Conservation (phyloP, 23 red algal genomes). For the Gracilaria gracilis region DNA sequence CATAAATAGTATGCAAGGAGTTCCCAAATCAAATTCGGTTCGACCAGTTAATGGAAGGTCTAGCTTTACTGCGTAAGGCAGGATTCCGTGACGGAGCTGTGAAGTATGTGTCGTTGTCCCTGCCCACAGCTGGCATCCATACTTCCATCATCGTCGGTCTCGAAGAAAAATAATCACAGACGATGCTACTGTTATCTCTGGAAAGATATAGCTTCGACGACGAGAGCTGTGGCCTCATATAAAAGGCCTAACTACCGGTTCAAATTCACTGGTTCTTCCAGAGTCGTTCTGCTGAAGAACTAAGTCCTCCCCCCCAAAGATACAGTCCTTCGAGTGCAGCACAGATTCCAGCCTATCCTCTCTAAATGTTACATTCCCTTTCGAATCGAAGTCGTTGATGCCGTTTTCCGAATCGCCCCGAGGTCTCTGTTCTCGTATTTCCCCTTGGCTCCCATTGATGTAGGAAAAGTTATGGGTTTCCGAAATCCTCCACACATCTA, state of each 20-base stretch:
- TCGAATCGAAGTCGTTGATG: too few relatives aligned
- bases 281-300: background rate
- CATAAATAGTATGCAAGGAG: background rate
- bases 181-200: background rate
- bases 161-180: background rate
- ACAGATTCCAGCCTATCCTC: background rate
- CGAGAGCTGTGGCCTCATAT: background rate
- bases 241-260: background rate
- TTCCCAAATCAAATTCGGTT: background rate
- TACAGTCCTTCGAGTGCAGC: background rate
- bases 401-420: too few relatives aligned
- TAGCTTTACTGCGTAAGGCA: background rate
- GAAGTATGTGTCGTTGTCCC: background rate
- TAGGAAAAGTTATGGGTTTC: background rate
- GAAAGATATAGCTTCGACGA: background rate
- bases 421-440: too few relatives aligned
- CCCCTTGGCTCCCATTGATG: background rate
- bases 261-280: background rate
- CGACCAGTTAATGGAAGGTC: background rate
- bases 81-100: background rate
- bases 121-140: background rate
- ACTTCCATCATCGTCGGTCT: background rate
- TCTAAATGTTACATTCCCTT: background rate
- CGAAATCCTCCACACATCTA: background rate
- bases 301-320: background rate